Evolutionary conservation across 495 filamentous ascomycete genomes (phyloP), one percentile per base, ranked within the genome.

Genomic region (Penicillium bovifimosum): DNA sequence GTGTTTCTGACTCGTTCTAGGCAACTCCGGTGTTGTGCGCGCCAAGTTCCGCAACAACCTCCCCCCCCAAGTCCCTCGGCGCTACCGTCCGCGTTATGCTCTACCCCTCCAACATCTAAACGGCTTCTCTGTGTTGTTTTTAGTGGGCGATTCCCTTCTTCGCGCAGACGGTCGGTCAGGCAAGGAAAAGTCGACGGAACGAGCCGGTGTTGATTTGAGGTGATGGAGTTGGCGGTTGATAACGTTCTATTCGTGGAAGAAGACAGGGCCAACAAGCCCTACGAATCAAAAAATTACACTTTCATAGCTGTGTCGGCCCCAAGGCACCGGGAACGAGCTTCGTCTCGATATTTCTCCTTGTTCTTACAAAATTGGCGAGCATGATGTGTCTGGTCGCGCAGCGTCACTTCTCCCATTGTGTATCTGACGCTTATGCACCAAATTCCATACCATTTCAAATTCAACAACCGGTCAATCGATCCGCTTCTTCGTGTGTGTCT

Each of bases 51-150:
- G 86, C 71, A 77, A 80, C 76, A 96, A 96, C 74, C 89, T 97
- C 62, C 93, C 95, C 95, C 61, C 82, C 93, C 54, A 90, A 88
- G 78, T 87, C 88, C 69, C 96, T 98, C 80, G 93, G 95, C 74
- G 93, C 91, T 63, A 88, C 90, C 63, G 87, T 97, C 75, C 84
- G 95, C 72, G 84, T 98, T 73, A 97, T 98, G 93, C 84, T 98
- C 72, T 98, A 97, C 82, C 93, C 93, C 76, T 96, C 73, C 67
- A 73, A 69, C 70, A 73, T 76, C 67, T 72, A 74, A 70, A 72
- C 59, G 63, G 63, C 62, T 68, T 63, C 60, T 59, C 58, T 66
- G 60, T 65, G 59, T 65, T 63, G 59, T 64, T 59, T 56, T 64
- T 26, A 68, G 69, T 68, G 64, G 66, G 67, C 62, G 62, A 65